Evolutionary conservation across 805 yeast genomes (phyloP), one percentile per base, ranked within the genome.

Genomic region (Metschnikowia amazonensis): DNA sequence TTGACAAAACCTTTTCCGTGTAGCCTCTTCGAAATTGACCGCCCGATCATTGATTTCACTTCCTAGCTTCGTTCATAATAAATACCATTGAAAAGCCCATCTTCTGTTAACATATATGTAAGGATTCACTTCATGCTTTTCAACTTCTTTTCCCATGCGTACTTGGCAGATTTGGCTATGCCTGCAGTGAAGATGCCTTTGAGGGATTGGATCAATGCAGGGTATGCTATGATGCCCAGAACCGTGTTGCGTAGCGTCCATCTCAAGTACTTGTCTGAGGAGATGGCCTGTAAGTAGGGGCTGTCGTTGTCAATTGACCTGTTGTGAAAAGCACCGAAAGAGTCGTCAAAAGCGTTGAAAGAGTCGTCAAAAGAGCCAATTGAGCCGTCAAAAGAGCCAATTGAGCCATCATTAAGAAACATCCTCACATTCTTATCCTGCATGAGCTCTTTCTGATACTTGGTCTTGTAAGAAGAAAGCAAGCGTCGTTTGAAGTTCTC

Each of bases 151-250:
- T 88, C 95, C 63, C 77, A 68, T 4, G 95, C 90, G 63, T 90
- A 90, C 57, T 75, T 78, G 41, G 81, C 60, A 9, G 90, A 80
- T 60, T 85, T 86, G 16, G 69, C 60, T 1, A 86, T 41, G 1
- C 99, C 99, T 1, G 98, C 97, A 3, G 96, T 89, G 34, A 88
- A 68, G 1, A 92, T 57, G 0, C 99, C 99, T 63, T 92, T 89
- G 14, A 80, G 51, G 25, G 88, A 80, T 64, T 94, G 99, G 7
- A 80, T 64, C 13, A 82, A 60, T 13, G 96, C 86, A n/a, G 94
- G 59, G 67, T 66, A 35, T 70, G 71, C 60, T 6, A 90, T 89
- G 1, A 85, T 84, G 21, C 72, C 64, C 51, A 53, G 58, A 5
- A 62, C 47, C 3, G 61, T 52, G 32, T 48, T 51, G 20, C 47